A percentile compares a stretch with the other conserved stretches of the same genome.
phyloP scores from a whole-genome alignment of 1,139 yeast genomes.

The Suhomyces guaymorum region DNA sequence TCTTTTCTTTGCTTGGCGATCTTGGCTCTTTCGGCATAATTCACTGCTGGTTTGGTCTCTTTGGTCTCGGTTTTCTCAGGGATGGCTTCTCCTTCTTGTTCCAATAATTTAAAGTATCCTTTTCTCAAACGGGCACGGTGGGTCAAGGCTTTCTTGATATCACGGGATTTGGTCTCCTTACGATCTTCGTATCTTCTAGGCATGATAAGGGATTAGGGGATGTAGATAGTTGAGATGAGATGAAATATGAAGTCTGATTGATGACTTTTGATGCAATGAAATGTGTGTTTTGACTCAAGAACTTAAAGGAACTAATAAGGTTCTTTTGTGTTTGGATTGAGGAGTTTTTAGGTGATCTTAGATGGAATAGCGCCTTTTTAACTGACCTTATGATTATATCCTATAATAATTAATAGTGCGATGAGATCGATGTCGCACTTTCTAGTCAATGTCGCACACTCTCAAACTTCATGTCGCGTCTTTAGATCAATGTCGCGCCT shows the following conservation, averaged over 20 bases:
- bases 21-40: slow-evolving; percentile 50
- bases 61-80: slow-evolving; percentile 24
- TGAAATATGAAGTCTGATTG: too few relatives aligned
- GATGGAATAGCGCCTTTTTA: too few relatives aligned
- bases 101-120: slow-evolving; percentile 76
- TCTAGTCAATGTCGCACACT: neutral
- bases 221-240: neutral
- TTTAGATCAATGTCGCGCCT: neutral
- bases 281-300: too few relatives aligned
- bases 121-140: slow-evolving; percentile 85
- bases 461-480: neutral
- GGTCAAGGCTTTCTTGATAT: slow-evolving; percentile 72
- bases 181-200: slow-evolving; percentile 32
- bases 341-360: too few relatives aligned
- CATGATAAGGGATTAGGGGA: slow-evolving; percentile 5
- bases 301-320: too few relatives aligned
- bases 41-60: slow-evolving; percentile 22
- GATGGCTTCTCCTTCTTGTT: slow-evolving; percentile 62
- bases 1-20: slow-evolving; percentile 33
- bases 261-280: too few relatives aligned
- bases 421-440: too few relatives aligned
- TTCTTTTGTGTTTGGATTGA: too few relatives aligned
- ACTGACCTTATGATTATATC: too few relatives aligned
- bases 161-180: slow-evolving; percentile 47
- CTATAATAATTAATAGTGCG: too few relatives aligned